Base-by-base conservation (phyloP, 805 yeast species). In the Saturnispora sanitii region DNA sequence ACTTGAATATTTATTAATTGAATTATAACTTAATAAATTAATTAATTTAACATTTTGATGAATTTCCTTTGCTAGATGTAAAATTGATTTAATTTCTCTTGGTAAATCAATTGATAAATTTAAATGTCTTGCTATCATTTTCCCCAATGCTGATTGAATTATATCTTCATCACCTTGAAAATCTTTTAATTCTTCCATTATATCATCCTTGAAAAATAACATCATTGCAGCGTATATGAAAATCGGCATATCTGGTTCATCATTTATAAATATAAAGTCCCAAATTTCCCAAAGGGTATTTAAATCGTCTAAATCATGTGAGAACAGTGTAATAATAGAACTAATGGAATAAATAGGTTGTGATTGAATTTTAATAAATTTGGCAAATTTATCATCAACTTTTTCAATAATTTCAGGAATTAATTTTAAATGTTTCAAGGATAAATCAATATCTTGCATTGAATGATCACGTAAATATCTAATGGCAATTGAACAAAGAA, bases 391-490 rank as follows among this genome's bases (percentile, higher is more conserved):
- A 4, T 53, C 57, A 49, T 85, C 94, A 2, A 66, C 60, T 2
- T 52, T 48, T 20, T 62, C 64, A 4, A 86, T 45, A 2, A 88
- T 50, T 3, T 73, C 68, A 0, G 94, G 87, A 3, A 92, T 73
- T 17, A 88, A 57, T 16, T 63, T 58, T 43, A 87, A 61, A 42
- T 84, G 87, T 40, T 70, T 72, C 9, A 85, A 58, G 1, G 95
- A 71, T 7, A 82, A 72, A 21, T 71, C 70, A 31, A 90, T 68
- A 18, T 76, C 71, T 4, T 79, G 71, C 57, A 84, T 68, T 94
- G 90, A 82, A 55, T 77, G 92, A 59, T 90, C 98, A 36, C 97
- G 67, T 33, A 92, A 60, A 53, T 77, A 82, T 39, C 62, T 48
- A 7, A 82, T 48, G 0, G 92, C 68, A 35, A 86, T 62, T 23